These are phyloP conservation scores for Microbotryum silenes-acaulis DNA, from an alignment of 1,284 basidiomycete species.

Conservation along the genomic window DNA sequence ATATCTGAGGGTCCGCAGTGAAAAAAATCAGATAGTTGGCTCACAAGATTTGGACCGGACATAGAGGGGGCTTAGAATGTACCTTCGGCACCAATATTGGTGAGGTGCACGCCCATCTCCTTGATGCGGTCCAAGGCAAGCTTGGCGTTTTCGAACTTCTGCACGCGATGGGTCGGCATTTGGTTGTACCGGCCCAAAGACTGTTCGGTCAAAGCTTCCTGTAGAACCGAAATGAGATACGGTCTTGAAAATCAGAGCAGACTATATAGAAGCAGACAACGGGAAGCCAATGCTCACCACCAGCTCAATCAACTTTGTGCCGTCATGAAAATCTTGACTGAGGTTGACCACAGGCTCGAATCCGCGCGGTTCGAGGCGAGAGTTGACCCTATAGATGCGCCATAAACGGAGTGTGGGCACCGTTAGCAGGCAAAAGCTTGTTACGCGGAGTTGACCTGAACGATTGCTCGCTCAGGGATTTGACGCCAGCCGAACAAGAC, in stretches of 20 bases:
- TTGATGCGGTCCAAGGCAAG: slow-evolving; percentile 93
- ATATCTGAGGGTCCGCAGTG: slow-evolving; percentile 58
- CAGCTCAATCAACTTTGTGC: slow-evolving; percentile 81
- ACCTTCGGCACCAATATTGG: slow-evolving; percentile 90
- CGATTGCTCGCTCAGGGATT: not conserved
- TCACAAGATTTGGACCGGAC: not conserved
- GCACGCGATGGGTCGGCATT: slow-evolving; percentile 80
- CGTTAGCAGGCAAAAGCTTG: not conserved
- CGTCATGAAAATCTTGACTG: slow-evolving; percentile 84
- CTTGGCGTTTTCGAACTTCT: slow-evolving; percentile 97
- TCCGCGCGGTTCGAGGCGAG: slow-evolving; percentile 76
- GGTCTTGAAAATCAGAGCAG: not conserved
- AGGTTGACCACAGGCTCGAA: slow-evolving; percentile 87
- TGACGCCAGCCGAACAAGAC: not conserved
- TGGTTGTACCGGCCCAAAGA: slow-evolving; percentile 86
- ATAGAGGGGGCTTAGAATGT: not conserved
- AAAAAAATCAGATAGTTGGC: no score
- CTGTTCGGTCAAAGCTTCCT: slow-evolving; percentile 55
- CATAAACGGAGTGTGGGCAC: no score
- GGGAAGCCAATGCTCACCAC: slow-evolving; percentile 51
- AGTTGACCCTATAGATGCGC: slow-evolving; percentile 63
- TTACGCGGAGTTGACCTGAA: no score
- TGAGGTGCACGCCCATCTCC: slow-evolving; percentile 87
- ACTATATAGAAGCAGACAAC: slow-evolving; percentile 10
- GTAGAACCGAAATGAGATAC: slow-evolving; percentile 3